Conservation (phyloP, 345 rosid genomes). For the Dipteronia sinensis region DNA sequence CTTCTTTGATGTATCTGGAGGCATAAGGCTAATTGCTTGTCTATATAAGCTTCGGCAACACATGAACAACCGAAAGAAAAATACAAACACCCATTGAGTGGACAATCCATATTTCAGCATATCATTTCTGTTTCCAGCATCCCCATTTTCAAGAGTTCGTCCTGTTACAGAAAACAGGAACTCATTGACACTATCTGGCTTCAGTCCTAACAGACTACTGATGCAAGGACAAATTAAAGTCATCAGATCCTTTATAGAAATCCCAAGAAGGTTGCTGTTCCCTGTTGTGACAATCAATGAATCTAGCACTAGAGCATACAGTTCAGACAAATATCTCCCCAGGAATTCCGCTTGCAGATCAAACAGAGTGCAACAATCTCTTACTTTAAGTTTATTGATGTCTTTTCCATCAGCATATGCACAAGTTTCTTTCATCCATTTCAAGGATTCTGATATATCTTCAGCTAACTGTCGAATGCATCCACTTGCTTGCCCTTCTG, state of each 20-base stretch:
- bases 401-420: conserved; percentile 30
- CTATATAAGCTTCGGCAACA: conserved; percentile 70
- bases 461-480: conserved; percentile 56
- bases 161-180: conserved; percentile 59
- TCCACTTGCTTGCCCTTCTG: conserved; percentile 90
- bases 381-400: conserved; percentile 17
- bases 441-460: conserved; percentile 62
- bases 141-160: conserved; percentile 29
- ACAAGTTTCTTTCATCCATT: conserved; percentile 60
- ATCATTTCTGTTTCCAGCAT: conserved; percentile 28
- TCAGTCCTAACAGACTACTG: conserved; percentile 52
- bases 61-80: conserved; percentile 71
- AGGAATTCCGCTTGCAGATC: conserved; percentile 56
- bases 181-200: conserved; percentile 42
- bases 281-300: conserved; percentile 70
- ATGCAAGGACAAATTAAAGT: conserved; percentile 54
- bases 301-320: conserved; percentile 62
- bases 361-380: conserved; percentile 27
- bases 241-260: conserved; percentile 57
- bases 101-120: conserved; percentile 35
- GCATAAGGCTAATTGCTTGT: conserved; percentile 70
- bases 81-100: conserved; percentile 56
- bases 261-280: conserved; percentile 67
- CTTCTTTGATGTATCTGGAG: conserved; percentile 55
- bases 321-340: conserved; percentile 72